These are phyloP conservation scores for Candida neerlandica DNA, from an alignment of 1,139 yeast species.

Conservation along the genomic window DNA sequence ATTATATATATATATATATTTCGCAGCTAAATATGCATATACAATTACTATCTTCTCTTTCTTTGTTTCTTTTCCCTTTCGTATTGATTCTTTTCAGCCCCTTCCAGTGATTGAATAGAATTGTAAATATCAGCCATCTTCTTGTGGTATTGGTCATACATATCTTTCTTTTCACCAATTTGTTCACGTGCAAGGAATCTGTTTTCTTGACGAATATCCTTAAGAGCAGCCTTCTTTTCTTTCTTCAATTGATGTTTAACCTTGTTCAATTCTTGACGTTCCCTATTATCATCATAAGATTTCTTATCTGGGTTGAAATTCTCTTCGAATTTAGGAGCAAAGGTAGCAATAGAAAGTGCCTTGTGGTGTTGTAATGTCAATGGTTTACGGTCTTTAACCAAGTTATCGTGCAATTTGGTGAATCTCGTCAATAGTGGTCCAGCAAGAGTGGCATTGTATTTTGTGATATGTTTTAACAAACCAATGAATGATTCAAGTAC, in stretches of 20 bases:
- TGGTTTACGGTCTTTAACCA: constrained; percentile 61
- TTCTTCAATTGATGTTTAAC: constrained; percentile 84
- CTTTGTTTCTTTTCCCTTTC: constrained; percentile 80
- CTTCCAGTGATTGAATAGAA: constrained; percentile 88
- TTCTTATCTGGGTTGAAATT: constrained; percentile 95
- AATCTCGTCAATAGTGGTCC: constrained; percentile 51
- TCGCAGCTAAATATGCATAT: not conserved
- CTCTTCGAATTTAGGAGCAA: constrained; percentile 92
- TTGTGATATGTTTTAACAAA: constrained; percentile 40
- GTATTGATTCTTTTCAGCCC: constrained; percentile 89
- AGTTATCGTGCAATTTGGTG: constrained; percentile 41
- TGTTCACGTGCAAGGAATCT: constrained; percentile 86
- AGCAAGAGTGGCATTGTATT: constrained; percentile 29
- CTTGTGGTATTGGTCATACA: constrained; percentile 78
- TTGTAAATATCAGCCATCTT: constrained; percentile 88
- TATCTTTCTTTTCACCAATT: constrained; percentile 73
- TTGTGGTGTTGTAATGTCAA: constrained; percentile 84
- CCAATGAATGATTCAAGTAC: constrained; percentile 37
- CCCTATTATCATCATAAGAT: constrained; percentile 81
- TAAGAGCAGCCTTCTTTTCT: constrained; percentile 84
- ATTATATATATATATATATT: not conserved
- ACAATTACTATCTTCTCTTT: constrained; percentile 31
- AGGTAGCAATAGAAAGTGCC: constrained; percentile 81
- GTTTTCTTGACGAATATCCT: constrained; percentile 88
- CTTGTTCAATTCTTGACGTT: constrained; percentile 81